These are phyloP conservation scores for Rhizopus sp. DNA, from an alignment of 371 early-diverging fungal genomes.

Conservation along the genomic window DNA sequence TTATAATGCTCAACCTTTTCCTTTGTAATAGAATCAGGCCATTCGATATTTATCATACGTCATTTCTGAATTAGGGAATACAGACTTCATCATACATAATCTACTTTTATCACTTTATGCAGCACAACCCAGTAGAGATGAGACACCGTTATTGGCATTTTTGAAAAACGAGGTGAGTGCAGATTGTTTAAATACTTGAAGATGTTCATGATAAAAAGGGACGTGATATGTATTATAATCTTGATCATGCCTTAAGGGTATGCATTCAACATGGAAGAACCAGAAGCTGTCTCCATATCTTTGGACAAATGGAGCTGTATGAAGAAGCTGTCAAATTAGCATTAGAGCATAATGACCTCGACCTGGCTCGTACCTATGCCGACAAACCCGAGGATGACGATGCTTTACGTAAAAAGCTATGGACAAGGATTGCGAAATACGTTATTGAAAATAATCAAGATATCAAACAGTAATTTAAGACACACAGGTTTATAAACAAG, in stretches of 20 bases:
- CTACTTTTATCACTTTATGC: constrained; percentile 85
- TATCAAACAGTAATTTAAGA: constrained; percentile 58
- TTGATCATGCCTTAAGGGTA: constrained; percentile 86
- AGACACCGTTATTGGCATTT: constrained; percentile 64
- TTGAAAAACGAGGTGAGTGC: constrained; percentile 65
- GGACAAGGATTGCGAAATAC: constrained; percentile 91
- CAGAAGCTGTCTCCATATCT: constrained; percentile 82
- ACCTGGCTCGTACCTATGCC: constrained; percentile 86
- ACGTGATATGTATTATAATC: constrained; percentile 74
- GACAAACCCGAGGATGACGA: constrained; percentile 83
- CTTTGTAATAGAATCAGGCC: constrained; percentile 70
- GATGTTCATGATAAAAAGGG: constrained; percentile 40
- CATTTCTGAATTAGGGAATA: constrained; percentile 73
- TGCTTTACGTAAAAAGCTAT: constrained; percentile 80
- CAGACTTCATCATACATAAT: constrained; percentile 90
- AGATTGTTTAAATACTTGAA: background rate
- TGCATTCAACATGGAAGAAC: constrained; percentile 74
- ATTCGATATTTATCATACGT: constrained; percentile 86
- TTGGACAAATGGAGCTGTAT: constrained; percentile 79
- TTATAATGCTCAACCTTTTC: background rate
- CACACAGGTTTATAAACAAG: background rate
- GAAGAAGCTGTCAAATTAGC: constrained; percentile 89
- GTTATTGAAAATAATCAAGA: constrained; percentile 82
- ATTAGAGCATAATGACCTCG: constrained; percentile 80
- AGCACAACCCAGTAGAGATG: constrained; percentile 67